These are phyloP conservation scores for Verbascum thapsus DNA, from an alignment of 257 asterid genomes.

Conservation along the genomic window DNA sequence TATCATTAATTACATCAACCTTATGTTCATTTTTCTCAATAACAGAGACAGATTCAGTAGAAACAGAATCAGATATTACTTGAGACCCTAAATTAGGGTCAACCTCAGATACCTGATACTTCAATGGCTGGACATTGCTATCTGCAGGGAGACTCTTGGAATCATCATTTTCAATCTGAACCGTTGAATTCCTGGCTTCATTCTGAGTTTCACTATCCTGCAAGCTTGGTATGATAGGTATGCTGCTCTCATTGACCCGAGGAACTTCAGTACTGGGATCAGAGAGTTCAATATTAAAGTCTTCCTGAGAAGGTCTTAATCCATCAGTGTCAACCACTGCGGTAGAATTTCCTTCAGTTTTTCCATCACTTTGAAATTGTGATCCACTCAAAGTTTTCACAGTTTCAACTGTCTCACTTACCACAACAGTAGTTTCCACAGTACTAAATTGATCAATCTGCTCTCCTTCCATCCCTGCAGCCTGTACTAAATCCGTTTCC, in stretches of 20 bases:
- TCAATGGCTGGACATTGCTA: conserved; percentile 41
- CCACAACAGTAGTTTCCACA: conserved; percentile 37
- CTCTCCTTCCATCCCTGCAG: conserved; percentile 37
- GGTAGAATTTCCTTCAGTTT: conserved; percentile 27
- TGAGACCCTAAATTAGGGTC: conserved; percentile 60
- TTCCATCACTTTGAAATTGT: conserved; percentile 17
- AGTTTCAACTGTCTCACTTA: conserved; percentile 38
- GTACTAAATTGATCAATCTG: conserved; percentile 31
- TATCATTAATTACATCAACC: conserved; percentile 69
- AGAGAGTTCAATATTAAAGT: conserved; percentile 29
- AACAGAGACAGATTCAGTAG: conserved; percentile 68
- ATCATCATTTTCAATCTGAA: conserved; percentile 45
- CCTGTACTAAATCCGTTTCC: conserved; percentile 35
- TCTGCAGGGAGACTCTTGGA: conserved; percentile 36
- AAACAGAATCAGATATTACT: conserved; percentile 74
- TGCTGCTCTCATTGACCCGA: conserved; percentile 30
- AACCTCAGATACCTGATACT: conserved; percentile 81
- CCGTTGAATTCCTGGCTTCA: conserved; percentile 39
- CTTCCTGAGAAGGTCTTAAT: conserved; percentile 24
- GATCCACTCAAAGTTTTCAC: conserved; percentile 31
- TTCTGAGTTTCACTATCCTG: conserved; percentile 32
- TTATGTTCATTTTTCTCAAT: conserved; percentile 71
- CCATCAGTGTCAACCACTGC: conserved; percentile 25
- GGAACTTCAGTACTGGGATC: conserved; percentile 26
- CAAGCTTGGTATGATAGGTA: conserved; percentile 28